A percentile compares a stretch with the other conserved stretches of the same genome.
Evolutionary conservation across 176 grass and related monocot genomes (phyloP).

Genomic region (Triticum dicoccoides): DNA sequence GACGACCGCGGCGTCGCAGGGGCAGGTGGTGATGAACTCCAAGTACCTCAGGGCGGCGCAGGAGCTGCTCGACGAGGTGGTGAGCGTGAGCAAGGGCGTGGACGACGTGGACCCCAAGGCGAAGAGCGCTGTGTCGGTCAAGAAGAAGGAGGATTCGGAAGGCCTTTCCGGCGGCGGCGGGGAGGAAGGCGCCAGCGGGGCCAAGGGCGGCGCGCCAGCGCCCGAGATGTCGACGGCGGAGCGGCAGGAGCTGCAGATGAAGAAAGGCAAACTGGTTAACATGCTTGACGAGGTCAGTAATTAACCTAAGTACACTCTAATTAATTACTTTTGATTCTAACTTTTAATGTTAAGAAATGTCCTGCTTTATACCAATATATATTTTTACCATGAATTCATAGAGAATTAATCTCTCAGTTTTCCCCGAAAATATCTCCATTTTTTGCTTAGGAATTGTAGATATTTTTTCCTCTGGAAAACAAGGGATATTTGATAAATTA

Average conservation of each 20-base stretch:
- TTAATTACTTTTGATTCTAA: not conserved
- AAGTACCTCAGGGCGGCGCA: constrained; percentile 92
- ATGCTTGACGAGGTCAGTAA: constrained; percentile 94
- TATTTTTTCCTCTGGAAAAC: not conserved
- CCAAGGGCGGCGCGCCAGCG: not conserved
- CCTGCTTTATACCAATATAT: not conserved
- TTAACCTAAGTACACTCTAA: not conserved
- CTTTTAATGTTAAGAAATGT: not conserved
- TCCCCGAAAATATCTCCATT: not conserved
- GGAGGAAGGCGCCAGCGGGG: constrained; percentile 28
- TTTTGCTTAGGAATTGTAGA: not conserved
- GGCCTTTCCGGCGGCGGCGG: constrained; percentile 35
- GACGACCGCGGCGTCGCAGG: constrained; percentile 23
- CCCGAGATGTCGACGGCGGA: constrained; percentile 80
- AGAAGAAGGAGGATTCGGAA: constrained; percentile 53
- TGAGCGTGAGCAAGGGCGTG: constrained; percentile 72
- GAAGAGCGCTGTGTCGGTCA: constrained; percentile 21
- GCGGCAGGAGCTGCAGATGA: constrained; percentile 97
- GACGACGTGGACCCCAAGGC: constrained; percentile 31
- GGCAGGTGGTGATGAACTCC: constrained; percentile 77
- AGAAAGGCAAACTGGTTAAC: constrained; percentile 98
- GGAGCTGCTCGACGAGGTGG: constrained; percentile 88
- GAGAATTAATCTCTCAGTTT: not conserved
- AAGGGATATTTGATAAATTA: not conserved
- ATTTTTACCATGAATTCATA: not conserved